These are phyloP conservation scores for Xylaria polymorpha DNA, from an alignment of 2,329 filamentous ascomycete genomes.

Conservation along the genomic window DNA sequence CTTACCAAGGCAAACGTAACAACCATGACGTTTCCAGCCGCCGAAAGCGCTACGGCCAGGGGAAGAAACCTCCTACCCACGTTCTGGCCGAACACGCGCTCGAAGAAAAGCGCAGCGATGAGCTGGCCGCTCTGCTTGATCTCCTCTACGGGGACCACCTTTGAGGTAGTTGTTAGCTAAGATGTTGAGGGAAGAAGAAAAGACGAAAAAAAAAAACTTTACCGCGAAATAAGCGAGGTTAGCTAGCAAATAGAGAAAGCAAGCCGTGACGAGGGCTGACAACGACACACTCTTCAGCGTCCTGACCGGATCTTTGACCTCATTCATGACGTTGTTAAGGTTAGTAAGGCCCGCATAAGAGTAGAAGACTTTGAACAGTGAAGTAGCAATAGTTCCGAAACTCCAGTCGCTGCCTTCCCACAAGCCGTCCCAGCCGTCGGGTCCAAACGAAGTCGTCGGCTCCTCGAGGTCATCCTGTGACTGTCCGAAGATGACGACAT, in stretches of 20 bases:
- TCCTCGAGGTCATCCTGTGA: constrained; percentile 35
- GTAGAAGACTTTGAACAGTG: constrained; percentile 76
- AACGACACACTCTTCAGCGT: constrained; percentile 73
- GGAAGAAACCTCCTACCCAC: constrained; percentile 70
- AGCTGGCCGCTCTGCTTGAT: constrained; percentile 74
- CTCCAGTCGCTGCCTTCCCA: constrained; percentile 77
- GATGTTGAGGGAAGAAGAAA: too few relatives aligned
- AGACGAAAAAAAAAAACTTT: too few relatives aligned
- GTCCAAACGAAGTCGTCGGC: constrained; percentile 20
- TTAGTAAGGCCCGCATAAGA: constrained; percentile 75
- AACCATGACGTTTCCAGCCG: constrained; percentile 78
- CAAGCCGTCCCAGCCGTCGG: constrained; percentile 61
- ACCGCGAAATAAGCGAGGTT: constrained; percentile 71
- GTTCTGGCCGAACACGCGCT: constrained; percentile 68
- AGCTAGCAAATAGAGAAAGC: constrained; percentile 73
- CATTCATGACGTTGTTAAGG: constrained; percentile 76
- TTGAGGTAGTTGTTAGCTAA: too few relatives aligned
- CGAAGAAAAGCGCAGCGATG: constrained; percentile 75
- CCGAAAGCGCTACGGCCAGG: constrained; percentile 73
- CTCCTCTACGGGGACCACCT: constrained; percentile 71
- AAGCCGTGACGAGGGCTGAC: constrained; percentile 69
- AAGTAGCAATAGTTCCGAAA: constrained; percentile 74
- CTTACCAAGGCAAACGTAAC: constrained; percentile 74
- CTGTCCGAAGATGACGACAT: constrained; percentile 64
- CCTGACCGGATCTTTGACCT: constrained; percentile 74